Base-by-base conservation (phyloP, 2,329 filamentous ascomycete genomes). In the Aureobasidium sp. region DNA sequence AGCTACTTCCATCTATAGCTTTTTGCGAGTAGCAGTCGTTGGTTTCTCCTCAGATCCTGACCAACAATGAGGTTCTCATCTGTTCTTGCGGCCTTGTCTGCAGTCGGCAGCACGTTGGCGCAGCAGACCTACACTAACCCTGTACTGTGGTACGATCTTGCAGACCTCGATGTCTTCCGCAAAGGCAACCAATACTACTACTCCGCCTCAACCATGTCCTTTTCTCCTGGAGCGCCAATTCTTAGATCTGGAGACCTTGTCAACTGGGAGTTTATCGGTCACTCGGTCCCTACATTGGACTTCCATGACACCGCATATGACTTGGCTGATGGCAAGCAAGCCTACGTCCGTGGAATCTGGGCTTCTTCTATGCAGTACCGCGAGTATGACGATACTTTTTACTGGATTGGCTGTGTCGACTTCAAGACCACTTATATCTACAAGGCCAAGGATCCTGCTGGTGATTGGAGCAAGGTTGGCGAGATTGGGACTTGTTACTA, bases 401-500 rank as follows among this genome's bases (percentile, higher is more conserved):
- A 84, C 71, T 85, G 82, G 82, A 76, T 83, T 9, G 83, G 82
- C 1, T 85, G 83, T 65, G 73, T 83, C 58, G 76, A 81, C 45
- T 78, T 75, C 54, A 71, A 74, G 36, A 74, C 75, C 9, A 83
- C 82, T 0, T 83, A 82, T 66, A 71, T 86, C 39, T 86, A 79
- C 65, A 83, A 81, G 0, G 75, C 82, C 0, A 54, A 70, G 3
- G 69, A 70, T 10, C 73, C 73, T 5, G 71, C 72, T 1, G 78
- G 77, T 0, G 77, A 78, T 0, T 82, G 79, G 79, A 73, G 64
- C 11, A 71, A 75, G 49, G 64, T 67, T 41, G 72, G 69, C 1
- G 74, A 68, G 9, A 70, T 77, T 16, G 70, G 70, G 0, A 74
- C 68, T 1, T 86, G 82, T 69, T 84, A 82, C 66, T 86, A 86